phyloP scores from a whole-genome alignment of 148 eudicot genomes.

The Silene conica region DNA sequence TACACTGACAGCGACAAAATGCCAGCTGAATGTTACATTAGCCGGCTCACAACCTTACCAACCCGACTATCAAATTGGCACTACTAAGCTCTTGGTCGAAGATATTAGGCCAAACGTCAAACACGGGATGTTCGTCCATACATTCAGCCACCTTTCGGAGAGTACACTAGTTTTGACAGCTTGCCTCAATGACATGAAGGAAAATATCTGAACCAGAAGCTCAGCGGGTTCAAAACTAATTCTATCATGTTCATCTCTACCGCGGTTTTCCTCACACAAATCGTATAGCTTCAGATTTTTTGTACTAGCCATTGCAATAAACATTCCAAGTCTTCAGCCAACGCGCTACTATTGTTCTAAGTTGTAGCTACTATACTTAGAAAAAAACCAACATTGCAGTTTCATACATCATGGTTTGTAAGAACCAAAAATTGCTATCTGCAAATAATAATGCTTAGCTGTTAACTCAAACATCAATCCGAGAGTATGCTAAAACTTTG shows the following conservation, averaged over 20 bases:
- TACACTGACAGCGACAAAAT: background rate
- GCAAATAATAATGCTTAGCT: too few species aligned
- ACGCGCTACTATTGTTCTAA: background rate
- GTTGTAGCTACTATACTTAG: background rate
- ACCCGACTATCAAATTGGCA: slow-evolving; percentile 14
- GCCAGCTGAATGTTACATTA: background rate
- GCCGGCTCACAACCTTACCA: background rate
- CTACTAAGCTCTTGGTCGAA: slow-evolving; percentile 6
- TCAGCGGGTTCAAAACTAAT: slow-evolving; percentile 19
- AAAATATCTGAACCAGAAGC: slow-evolving; percentile 14
- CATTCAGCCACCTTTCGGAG: slow-evolving; percentile 9
- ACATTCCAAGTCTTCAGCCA: background rate
- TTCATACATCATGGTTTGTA: too few species aligned
- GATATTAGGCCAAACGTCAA: slow-evolving; percentile 9
- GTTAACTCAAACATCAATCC: too few species aligned
- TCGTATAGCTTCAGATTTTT: background rate
- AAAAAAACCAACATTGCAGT: background rate
- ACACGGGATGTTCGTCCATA: slow-evolving; percentile 13
- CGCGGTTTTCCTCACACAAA: background rate
- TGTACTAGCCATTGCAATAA: background rate
- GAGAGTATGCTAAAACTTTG: too few species aligned
- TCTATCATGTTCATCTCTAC: background rate
- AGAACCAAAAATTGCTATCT: too few species aligned
- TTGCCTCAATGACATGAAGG: slow-evolving; percentile 7
- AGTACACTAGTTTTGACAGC: slow-evolving; percentile 4